Percentiles rank a stretch among this genome's conserved stretches.
Evolutionary conservation across 495 filamentous ascomycete species (phyloP).

Genomic region (Tuber borchii): DNA sequence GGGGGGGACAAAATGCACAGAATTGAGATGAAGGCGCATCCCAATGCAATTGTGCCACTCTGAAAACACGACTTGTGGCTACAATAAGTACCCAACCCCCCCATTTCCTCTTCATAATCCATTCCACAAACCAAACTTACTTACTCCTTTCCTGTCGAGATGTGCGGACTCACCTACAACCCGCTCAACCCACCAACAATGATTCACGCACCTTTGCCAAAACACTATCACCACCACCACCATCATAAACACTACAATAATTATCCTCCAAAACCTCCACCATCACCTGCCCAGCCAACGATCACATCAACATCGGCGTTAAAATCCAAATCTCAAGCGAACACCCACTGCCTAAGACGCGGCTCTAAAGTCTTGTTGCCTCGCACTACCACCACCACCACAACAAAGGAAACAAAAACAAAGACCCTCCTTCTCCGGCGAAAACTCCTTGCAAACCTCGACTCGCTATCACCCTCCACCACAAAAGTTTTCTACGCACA

Average conservation of each 20-base stretch:
- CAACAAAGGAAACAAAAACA: neutral
- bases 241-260: constrained; percentile 9
- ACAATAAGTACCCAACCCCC: constrained; percentile 5
- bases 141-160: neutral
- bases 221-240: constrained; percentile 15
- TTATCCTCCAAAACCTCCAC: constrained; percentile 1
- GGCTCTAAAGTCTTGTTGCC: constrained; percentile 26
- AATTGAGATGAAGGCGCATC: neutral
- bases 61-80: neutral
- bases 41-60: neutral
- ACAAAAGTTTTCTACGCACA: constrained; percentile 16
- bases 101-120: neutral
- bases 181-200: constrained; percentile 24
- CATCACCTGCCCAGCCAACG: constrained; percentile 10
- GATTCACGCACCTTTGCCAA: constrained; percentile 13
- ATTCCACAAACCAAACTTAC: constrained; percentile 1
- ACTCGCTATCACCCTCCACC: constrained; percentile 15
- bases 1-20: neutral
- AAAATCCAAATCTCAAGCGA: constrained; percentile 18
- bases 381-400: constrained; percentile 4
- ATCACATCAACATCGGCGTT: constrained; percentile 16
- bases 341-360: constrained; percentile 14
- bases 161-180: constrained; percentile 24
- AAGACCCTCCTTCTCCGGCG: neutral
- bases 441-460: neutral